Evolutionary conservation across 2,329 filamentous ascomycete species (phyloP).

Genomic region (Fusarium praegraminearum): DNA sequence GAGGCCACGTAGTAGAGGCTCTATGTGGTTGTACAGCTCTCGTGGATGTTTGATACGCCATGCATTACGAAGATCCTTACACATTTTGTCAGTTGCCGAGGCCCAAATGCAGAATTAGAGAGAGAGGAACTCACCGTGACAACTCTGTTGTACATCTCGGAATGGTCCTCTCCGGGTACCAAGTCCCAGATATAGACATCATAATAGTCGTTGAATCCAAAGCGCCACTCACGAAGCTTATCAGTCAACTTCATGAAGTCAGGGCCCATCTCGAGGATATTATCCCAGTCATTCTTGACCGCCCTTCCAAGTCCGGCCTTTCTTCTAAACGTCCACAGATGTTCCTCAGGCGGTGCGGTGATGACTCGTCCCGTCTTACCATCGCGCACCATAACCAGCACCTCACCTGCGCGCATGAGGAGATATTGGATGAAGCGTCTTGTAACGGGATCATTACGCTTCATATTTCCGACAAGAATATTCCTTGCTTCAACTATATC

Average conservation of each 20-base stretch:
- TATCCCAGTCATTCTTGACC: conserved; percentile 46
- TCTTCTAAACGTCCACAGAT: conserved; percentile 46
- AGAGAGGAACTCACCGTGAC: conserved; percentile 22
- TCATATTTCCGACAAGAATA: conserved; percentile 48
- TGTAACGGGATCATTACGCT: conserved; percentile 46
- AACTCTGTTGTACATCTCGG: conserved; percentile 37
- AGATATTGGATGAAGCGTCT: conserved; percentile 49
- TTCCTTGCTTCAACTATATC: conserved; percentile 48
- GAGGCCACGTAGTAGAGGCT: conserved; percentile 38
- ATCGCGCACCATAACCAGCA: conserved; percentile 47
- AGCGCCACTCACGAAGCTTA: conserved; percentile 44
- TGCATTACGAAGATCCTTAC: conserved; percentile 47
- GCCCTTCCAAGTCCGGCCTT: conserved; percentile 46
- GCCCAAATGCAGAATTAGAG: rapidly evolving
- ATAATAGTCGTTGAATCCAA: conserved; percentile 48
- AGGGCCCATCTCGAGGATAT: conserved; percentile 42
- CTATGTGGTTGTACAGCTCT: conserved; percentile 44
- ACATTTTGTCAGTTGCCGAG: background rate
- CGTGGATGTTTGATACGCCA: conserved; percentile 42
- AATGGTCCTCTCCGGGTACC: conserved; percentile 30
- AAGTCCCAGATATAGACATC: conserved; percentile 50
- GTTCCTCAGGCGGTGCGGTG: conserved; percentile 43
- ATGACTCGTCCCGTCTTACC: conserved; percentile 49
- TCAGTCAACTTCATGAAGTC: conserved; percentile 45
- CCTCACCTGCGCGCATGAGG: conserved; percentile 44